A percentile compares a stretch with the other conserved stretches of the same genome.
Conservation (phyloP, 352 stramenopile species). For the Globisporangium mamillatum region DNA sequence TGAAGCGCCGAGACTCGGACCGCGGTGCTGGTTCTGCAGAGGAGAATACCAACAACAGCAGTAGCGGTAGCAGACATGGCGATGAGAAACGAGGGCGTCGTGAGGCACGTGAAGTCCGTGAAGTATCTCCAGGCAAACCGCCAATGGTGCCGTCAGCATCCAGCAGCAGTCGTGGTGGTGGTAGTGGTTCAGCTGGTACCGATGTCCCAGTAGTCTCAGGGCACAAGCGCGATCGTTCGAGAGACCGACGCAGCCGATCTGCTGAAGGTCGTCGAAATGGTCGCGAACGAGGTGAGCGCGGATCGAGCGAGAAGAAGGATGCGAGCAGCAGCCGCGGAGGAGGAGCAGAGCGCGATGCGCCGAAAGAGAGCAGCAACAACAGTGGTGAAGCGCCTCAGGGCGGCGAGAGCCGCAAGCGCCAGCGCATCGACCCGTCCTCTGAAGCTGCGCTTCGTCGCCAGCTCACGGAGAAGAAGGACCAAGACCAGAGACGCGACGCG, state of each 20-base stretch:
- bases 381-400: conserved; percentile 17
- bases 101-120: conserved; percentile 23
- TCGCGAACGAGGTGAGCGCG: conserved; percentile 33
- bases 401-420: conserved; percentile 45
- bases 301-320: conserved; percentile 20
- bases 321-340: conserved; percentile 19
- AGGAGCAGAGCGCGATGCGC: conserved; percentile 3
- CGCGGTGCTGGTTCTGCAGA: conserved; percentile 11
- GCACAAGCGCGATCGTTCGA: conserved; percentile 27
- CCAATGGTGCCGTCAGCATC: conserved; percentile 3
- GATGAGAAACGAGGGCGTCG: conserved; percentile 35
- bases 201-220: conserved; percentile 15
- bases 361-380: conserved; percentile 10
- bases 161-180: conserved; percentile 2
- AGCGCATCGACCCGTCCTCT: conserved; percentile 45
- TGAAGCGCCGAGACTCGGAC: conserved; percentile 28
- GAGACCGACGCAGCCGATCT: conserved; percentile 38
- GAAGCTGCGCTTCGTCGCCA: conserved; percentile 69
- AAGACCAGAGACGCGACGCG: conserved; percentile 24
- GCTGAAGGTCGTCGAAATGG: conserved; percentile 31
- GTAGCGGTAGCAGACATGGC: conserved; percentile 18
- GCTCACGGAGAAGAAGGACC: conserved; percentile 66
- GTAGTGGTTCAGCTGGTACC: conserved; percentile 15
- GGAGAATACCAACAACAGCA: conserved; percentile 11
- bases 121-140: conserved; percentile 26